Evolutionary conservation across 2,329 filamentous ascomycete species (phyloP), one percentile per base, ranked within the genome.

Genomic region (Cladosporium sp.): DNA sequence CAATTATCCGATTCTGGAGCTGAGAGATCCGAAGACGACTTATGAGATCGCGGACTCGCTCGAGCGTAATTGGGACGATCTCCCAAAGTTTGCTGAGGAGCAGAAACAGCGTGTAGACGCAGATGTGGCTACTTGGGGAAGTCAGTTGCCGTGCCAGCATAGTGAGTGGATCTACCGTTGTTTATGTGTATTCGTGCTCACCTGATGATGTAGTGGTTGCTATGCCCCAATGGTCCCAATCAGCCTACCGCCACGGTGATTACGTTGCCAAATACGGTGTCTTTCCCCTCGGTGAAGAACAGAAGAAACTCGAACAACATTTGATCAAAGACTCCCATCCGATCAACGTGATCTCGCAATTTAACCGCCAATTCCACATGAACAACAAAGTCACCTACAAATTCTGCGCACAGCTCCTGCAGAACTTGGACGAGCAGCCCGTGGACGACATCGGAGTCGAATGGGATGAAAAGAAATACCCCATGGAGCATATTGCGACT

Each of bases 181-280:
- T 27, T 27, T 9, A 27, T 9, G 11, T 18, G 5, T 11, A 30
- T 20, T 16, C 12, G 16, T 29, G 16, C 39, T 42, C 9, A 36
- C 20, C 18, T 30, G 15, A 43, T 12, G n/a, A 15, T 25, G n/a
- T 35, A 61, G 58, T 67, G 63, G 63, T 65, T 18, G 63, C 63
- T 13, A 67, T 67, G 63, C 58, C 57, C 4, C 57, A 65, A 40
- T 66, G 57, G 52, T 63, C 61, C 2, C 63, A 66, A 46, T 62
- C 62, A 12, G 63, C 63, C n/a, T 65, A 66, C 56, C 62, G 63
- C n/a, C 58, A 63, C 40, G 63, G 63, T 43, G 58, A 65, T 51
- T 61, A 64, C 47, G 63, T 66, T 5, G 62, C 62, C 51, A 66
- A 66, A 38, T 64, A 60, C 51, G 62, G 59, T 16, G 59, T 66